Percentiles rank a stretch among this genome's conserved stretches.
These are phyloP conservation scores for Canna indica DNA, from an alignment of 176 grass and related monocot genomes.

Conservation along the genomic window DNA sequence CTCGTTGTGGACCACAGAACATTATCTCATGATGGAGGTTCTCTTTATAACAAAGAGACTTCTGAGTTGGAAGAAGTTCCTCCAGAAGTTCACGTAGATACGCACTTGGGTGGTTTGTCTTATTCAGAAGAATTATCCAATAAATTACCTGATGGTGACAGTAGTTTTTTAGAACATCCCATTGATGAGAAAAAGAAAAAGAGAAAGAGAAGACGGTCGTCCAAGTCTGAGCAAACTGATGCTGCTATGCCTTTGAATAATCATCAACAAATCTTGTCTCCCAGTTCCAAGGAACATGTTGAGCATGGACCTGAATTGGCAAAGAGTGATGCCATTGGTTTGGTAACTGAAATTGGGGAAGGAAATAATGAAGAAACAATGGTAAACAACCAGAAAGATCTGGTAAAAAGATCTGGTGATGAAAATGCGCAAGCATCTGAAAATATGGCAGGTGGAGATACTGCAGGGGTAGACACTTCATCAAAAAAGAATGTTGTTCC, in stretches of 20 bases:
- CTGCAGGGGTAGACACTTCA: neutral
- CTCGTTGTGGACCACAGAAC: neutral
- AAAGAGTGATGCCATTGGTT: slow-evolving; percentile 10
- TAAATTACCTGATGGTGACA: neutral
- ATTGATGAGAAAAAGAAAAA: slow-evolving; percentile 43
- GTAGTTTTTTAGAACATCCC: slow-evolving; percentile 26
- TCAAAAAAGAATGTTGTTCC: neutral
- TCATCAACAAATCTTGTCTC: neutral
- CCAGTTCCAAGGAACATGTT: neutral
- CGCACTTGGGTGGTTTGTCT: slow-evolving; percentile 1
- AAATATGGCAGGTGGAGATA: slow-evolving; percentile 1
- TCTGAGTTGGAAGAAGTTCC: slow-evolving; percentile 7
- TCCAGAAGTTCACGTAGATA: neutral
- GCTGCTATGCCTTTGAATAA: slow-evolving; percentile 18
- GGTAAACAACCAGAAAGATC: slow-evolving; percentile 13
- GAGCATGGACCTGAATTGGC: slow-evolving; percentile 4
- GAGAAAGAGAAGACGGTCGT: slow-evolving; percentile 31
- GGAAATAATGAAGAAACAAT: slow-evolving; percentile 24
- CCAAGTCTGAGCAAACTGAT: slow-evolving; percentile 28
- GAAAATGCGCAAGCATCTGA: neutral
- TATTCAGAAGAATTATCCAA: slow-evolving; percentile 4
- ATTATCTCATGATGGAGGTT: neutral
- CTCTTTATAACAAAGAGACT: slow-evolving; percentile 9
- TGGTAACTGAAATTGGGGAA: slow-evolving; percentile 17
- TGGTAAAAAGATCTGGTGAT: slow-evolving; percentile 24